Conservation (phyloP, 2,329 filamentous ascomycete species). For the Diaporthe capsici region DNA sequence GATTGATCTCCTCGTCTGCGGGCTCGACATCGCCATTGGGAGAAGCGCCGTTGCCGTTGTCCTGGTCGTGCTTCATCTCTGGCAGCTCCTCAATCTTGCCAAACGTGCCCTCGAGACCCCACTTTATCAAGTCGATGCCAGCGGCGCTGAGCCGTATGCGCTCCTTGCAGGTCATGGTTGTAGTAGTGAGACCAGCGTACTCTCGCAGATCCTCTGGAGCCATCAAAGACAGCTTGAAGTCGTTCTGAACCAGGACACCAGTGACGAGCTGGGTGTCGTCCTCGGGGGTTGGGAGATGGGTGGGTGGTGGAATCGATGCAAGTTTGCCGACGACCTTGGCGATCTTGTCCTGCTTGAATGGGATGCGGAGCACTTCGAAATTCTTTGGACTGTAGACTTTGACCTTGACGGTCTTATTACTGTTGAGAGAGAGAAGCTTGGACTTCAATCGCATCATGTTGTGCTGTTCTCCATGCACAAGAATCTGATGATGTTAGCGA, state of each 20-base stretch:
- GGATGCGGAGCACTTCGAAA: slow-evolving; percentile 93
- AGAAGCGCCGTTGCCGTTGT: slow-evolving; percentile 48
- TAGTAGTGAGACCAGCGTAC: slow-evolving; percentile 96
- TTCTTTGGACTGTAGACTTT: slow-evolving; percentile 96
- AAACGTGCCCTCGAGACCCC: slow-evolving; percentile 95
- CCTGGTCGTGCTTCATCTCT: slow-evolving; percentile 57
- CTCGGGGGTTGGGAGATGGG: slow-evolving; percentile 50
- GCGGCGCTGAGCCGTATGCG: slow-evolving; percentile 89
- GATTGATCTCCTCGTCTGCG: slow-evolving; percentile 75
- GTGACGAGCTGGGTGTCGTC: slow-evolving; percentile 74
- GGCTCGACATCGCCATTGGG: slow-evolving; percentile 50
- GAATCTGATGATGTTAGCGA: slow-evolving; percentile 70
- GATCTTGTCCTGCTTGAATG: slow-evolving; percentile 94
- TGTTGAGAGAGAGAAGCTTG: slow-evolving; percentile 92
- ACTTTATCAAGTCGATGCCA: slow-evolving; percentile 90
- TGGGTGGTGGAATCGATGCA: slow-evolving; percentile 82
- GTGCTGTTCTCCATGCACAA: slow-evolving; percentile 96
- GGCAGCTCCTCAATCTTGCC: slow-evolving; percentile 82
- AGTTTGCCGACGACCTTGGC: slow-evolving; percentile 97
- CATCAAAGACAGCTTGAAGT: slow-evolving; percentile 98
- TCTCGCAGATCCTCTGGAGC: slow-evolving; percentile 95
- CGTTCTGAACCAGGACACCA: slow-evolving; percentile 95
- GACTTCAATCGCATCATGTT: slow-evolving; percentile 99
- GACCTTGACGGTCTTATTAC: slow-evolving; percentile 82
- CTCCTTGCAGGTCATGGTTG: slow-evolving; percentile 93